Base-by-base conservation (phyloP, 768 basidiomycete species). In the Jaapia argillacea region DNA sequence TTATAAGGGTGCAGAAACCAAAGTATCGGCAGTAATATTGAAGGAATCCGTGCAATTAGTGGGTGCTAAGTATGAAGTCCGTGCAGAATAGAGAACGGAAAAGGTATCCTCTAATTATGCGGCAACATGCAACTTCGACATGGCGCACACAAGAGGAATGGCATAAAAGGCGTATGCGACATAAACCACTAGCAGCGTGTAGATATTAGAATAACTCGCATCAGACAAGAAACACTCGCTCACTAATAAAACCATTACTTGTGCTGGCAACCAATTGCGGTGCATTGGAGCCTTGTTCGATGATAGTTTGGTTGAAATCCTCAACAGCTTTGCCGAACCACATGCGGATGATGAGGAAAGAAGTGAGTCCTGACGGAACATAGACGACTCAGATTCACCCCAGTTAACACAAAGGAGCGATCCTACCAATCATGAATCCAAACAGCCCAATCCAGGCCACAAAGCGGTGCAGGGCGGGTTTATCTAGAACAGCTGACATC, bases 271-370 rank as follows among this genome's bases (percentile, higher is more conserved):
- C 62, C 36, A 88, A 65, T 25, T 75, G 62, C 2, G 81, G 80
- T 4, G 72, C 79, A 44, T 70, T 61, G 3, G 55, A 46, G 18
- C 78, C 80, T 47, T 71, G 70, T 6, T 69, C 57, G 21, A 64
- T 48, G 41, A 88, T 77, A 41, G 67, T 75, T 36, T 63, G 54
- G 56, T 89, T 89, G 62, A 89, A 88, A 54, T 86, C 85, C 42
- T 79, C 72, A 0, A 80, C 76, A 2, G 84, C 77, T 59, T 87
- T 85, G 16, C 79, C 83, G 48, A 85, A 85, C 75, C 80, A 85
- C 74, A 89, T 83, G 47, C 82, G 76, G 42, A 83, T 62, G 46
- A 88, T 69, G 16, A 85, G 66, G 63, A 84, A 83, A 6, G 81
- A 67, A 2, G 76, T 77, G 45, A 85, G 58, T 12, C 84, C 85